Evolutionary conservation across 768 basidiomycete species (phyloP).

Genomic region (Hortiboletus flavorubellus): DNA sequence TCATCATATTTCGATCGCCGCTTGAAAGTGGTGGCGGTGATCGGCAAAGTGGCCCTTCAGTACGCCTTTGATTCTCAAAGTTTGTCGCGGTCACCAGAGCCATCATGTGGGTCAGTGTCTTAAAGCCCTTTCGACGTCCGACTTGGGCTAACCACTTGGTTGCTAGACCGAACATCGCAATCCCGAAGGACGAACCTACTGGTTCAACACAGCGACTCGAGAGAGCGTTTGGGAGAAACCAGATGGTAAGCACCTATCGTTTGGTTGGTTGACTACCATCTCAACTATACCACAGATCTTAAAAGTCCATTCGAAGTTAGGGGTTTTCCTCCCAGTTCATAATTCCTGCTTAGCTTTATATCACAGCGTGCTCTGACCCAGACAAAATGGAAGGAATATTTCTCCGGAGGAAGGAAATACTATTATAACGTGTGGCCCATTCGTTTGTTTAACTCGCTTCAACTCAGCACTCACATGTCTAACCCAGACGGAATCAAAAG

Average conservation of each 20-base stretch:
- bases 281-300: constrained; percentile 52
- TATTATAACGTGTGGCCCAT: constrained; percentile 70
- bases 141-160: constrained; percentile 2
- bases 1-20: constrained; percentile 20
- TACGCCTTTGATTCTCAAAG: background rate
- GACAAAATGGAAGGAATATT: constrained; percentile 97
- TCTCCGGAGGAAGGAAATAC: constrained; percentile 86
- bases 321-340: background rate
- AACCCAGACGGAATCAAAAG: constrained; percentile 73
- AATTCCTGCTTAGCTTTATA: constrained; percentile 6
- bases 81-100: constrained; percentile 1
- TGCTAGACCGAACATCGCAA: constrained; percentile 88
- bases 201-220: constrained; percentile 87
- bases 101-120: constrained; percentile 32
- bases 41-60: background rate
- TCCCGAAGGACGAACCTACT: constrained; percentile 96
- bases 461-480: background rate
- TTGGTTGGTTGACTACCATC: background rate
- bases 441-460: background rate
- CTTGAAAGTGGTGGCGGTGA: constrained; percentile 8
- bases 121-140: background rate
- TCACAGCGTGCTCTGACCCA: constrained; percentile 77
- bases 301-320: constrained; percentile 90
- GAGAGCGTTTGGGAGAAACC: constrained; percentile 99
- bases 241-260: constrained; percentile 54